Percentiles rank a stretch among this genome's conserved stretches.
phyloP scores from a whole-genome alignment of 129 eudicot genomes.

The Artemisia argyi region DNA sequence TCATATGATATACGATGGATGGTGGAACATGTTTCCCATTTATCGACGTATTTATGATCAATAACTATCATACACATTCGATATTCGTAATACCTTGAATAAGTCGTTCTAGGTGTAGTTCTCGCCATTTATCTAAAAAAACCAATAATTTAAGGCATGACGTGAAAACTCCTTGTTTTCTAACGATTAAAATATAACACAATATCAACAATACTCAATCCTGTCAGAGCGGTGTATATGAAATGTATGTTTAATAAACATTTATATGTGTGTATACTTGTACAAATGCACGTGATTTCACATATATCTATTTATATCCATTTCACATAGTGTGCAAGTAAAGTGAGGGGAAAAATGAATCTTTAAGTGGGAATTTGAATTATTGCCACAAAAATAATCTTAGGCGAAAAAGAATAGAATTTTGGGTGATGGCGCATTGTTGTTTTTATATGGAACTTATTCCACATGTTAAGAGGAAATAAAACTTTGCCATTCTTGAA shows the following conservation, averaged over 20 bases:
- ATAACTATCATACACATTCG: neutral
- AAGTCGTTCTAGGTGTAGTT: neutral
- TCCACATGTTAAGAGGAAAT: conserved; percentile 29
- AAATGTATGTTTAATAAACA: neutral
- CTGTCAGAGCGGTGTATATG: neutral
- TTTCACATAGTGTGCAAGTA: conserved; percentile 1
- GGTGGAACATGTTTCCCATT: no score
- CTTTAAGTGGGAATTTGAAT: conserved; percentile 46
- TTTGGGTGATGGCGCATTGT: conserved; percentile 38
- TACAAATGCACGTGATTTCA: neutral
- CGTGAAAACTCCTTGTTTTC: no score
- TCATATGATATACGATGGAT: neutral
- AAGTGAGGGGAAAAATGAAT: conserved; percentile 34
- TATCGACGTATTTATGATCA: no score
- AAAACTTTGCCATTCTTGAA: conserved; percentile 15
- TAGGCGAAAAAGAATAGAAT: conserved; percentile 38
- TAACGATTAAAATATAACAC: no score
- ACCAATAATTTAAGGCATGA: no score
- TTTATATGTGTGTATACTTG: neutral
- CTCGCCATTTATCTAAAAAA: no score
- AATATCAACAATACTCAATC: no score
- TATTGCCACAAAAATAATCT: conserved; percentile 48
- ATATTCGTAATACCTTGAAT: neutral
- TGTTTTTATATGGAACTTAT: conserved; percentile 52
- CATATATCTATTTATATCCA: neutral